phyloP scores from a whole-genome alignment of 2,329 filamentous ascomycete species.

The Aspergillus sp. region DNA sequence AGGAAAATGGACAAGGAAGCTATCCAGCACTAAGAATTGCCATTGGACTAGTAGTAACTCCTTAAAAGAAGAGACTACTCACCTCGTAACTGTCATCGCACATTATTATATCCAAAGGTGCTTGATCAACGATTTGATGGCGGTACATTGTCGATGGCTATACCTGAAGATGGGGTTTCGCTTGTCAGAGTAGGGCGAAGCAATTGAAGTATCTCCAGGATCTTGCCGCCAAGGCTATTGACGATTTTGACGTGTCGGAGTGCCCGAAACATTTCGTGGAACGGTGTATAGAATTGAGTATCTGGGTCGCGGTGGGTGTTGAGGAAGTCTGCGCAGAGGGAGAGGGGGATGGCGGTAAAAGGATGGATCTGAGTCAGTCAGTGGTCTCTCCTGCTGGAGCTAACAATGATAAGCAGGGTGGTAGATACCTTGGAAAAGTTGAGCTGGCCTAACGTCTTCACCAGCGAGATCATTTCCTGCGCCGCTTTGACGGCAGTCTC shows the following conservation, averaged over 20 bases:
- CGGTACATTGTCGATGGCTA: background rate
- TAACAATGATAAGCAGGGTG: background rate
- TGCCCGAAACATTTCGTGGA: background rate
- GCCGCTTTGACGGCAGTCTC: conserved; percentile 13
- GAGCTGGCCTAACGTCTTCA: conserved; percentile 11
- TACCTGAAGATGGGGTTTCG: background rate
- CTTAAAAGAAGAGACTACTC: no score
- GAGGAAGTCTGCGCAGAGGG: background rate
- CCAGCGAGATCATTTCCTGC: conserved; percentile 17
- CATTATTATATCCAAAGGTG: no score
- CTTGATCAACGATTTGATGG: background rate
- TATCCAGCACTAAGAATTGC: no score
- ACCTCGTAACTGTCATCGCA: no score
- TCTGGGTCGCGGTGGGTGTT: background rate
- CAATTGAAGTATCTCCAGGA: background rate
- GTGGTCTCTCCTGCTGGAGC: background rate
- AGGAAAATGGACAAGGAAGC: no score
- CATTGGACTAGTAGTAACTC: no score
- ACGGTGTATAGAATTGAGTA: background rate
- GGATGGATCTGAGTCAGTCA: conserved; percentile 1
- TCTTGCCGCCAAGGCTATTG: background rate
- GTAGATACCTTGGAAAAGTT: conserved; percentile 19
- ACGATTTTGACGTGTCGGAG: background rate
- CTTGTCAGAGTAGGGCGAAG: background rate
- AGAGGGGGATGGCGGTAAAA: conserved; percentile 6